Evolutionary conservation across 768 basidiomycete species (phyloP).

Genomic region (Russula brevipes): DNA sequence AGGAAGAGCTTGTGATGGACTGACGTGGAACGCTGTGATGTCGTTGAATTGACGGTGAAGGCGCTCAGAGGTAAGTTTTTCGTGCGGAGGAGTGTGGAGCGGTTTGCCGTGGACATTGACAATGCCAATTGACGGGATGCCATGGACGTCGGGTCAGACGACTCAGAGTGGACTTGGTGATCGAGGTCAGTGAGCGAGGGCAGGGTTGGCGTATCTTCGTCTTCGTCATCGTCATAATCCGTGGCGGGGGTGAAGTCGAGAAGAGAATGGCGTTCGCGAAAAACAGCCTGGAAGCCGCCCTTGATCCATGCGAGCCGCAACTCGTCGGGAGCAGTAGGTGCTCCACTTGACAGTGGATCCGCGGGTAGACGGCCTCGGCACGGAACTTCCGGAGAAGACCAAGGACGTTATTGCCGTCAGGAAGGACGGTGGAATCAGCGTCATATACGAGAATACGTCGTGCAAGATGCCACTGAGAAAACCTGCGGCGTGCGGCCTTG

Average conservation of each 20-base stretch:
- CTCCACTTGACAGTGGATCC: conserved; percentile 6
- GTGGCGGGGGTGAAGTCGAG: conserved; percentile 46
- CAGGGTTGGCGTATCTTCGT: conserved; percentile 25
- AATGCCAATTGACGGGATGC: conserved; percentile 8
- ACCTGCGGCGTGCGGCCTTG: conserved; percentile 48
- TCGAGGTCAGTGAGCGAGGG: conserved; percentile 12
- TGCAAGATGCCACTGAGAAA: conserved; percentile 54
- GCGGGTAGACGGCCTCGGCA: conserved; percentile 40
- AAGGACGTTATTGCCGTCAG: conserved; percentile 61
- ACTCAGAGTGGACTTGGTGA: neutral
- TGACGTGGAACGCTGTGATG: conserved; percentile 27
- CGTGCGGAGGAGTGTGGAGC: conserved; percentile 42
- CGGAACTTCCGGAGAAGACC: conserved; percentile 75
- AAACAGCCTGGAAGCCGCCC: conserved; percentile 77
- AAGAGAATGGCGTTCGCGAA: conserved; percentile 47
- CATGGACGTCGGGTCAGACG: neutral
- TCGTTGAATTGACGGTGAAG: conserved; percentile 50
- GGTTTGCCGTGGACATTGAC: conserved; percentile 13
- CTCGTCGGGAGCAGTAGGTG: neutral
- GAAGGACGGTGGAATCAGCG: conserved; percentile 59
- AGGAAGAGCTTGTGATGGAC: conserved; percentile 15
- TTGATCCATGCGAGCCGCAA: conserved; percentile 69
- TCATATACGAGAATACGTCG: conserved; percentile 79
- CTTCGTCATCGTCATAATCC: conserved; percentile 41
- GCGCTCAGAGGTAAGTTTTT: conserved; percentile 59